Percentiles rank a stretch among this genome's conserved stretches.
Evolutionary conservation across 2,329 filamentous ascomycete species (phyloP).

Genomic region (Acephala macrosclerotiorum): DNA sequence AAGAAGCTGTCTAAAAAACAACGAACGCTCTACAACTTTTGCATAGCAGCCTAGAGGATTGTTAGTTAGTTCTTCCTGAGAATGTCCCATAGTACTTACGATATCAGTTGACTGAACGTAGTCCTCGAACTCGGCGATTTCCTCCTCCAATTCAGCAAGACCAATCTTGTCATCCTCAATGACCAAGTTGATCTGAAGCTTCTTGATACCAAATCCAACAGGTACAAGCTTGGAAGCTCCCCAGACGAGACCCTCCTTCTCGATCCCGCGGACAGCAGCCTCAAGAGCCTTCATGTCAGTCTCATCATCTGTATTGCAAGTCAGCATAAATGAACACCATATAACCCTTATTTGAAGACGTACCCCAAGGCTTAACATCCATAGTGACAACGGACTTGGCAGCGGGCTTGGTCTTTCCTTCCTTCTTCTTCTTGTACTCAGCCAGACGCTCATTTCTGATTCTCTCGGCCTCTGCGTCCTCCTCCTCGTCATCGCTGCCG

Average conservation of each 20-base stretch:
- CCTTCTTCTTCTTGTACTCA: slow-evolving; percentile 98
- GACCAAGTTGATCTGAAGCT: slow-evolving; percentile 93
- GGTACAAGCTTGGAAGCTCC: slow-evolving; percentile 88
- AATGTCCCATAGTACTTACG: slow-evolving; percentile 51
- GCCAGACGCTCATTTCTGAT: slow-evolving; percentile 89
- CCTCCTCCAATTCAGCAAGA: slow-evolving; percentile 82
- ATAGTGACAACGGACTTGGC: slow-evolving; percentile 97
- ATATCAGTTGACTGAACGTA: slow-evolving; percentile 95
- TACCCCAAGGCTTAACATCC: slow-evolving; percentile 99
- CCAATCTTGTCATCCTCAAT: slow-evolving; percentile 97
- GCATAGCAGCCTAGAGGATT: slow-evolving; percentile 71
- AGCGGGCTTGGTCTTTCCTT: slow-evolving; percentile 85
- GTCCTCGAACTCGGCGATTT: slow-evolving; percentile 89
- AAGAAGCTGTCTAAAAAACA: slow-evolving; percentile 29
- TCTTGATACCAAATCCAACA: slow-evolving; percentile 97
- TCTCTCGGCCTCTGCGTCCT: slow-evolving; percentile 84
- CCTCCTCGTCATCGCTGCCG: slow-evolving; percentile 91
- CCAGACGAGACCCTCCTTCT: slow-evolving; percentile 96
- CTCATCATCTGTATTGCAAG: slow-evolving; percentile 75
- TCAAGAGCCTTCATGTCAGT: slow-evolving; percentile 89
- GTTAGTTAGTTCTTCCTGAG: slow-evolving; percentile 27
- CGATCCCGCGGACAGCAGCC: slow-evolving; percentile 79
- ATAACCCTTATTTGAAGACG: slow-evolving; percentile 47
- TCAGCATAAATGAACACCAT: slow-evolving; percentile 29
- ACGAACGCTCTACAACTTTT: slow-evolving; percentile 76